Conservation (phyloP, 2,329 filamentous ascomycete genomes). For the Phaeosphaeriaceae sp. region DNA sequence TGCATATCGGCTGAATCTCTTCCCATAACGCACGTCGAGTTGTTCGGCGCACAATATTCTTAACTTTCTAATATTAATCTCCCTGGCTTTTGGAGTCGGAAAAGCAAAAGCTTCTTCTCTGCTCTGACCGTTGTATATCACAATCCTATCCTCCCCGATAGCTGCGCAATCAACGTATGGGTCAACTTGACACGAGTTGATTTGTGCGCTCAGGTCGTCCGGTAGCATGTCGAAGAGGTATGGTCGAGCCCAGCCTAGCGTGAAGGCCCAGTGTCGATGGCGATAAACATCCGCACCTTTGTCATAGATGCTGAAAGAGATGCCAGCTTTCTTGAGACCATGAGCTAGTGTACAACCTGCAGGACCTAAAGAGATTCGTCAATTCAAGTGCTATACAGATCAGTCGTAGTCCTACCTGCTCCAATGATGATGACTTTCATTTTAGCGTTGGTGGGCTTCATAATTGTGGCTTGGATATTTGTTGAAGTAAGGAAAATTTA, state of each 20-base stretch:
- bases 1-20: constrained; percentile 27
- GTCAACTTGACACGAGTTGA: constrained; percentile 43
- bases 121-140: constrained; percentile 44
- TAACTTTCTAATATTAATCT: constrained; percentile 47
- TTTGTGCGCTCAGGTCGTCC: constrained; percentile 27
- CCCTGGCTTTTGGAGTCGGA: constrained; percentile 41
- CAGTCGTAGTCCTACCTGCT: constrained; percentile 22
- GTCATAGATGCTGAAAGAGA: constrained; percentile 35
- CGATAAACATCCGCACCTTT: constrained; percentile 36
- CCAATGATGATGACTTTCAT: constrained; percentile 36
- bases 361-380: constrained; percentile 36
- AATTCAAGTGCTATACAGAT: not conserved
- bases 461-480: not conserved
- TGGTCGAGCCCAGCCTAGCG: constrained; percentile 43
- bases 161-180: constrained; percentile 36
- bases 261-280: constrained; percentile 48
- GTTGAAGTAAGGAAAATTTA: too few species aligned
- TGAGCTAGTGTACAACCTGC: constrained; percentile 52
- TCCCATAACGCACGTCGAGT: constrained; percentile 42
- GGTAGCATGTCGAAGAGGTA: constrained; percentile 40
- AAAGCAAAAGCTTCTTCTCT: constrained; percentile 44
- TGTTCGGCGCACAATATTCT: constrained; percentile 44
- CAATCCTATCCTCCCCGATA: constrained; percentile 37
- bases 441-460: constrained; percentile 4
- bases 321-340: constrained; percentile 48